These are phyloP conservation scores for Globisporangium takayamanum DNA, from an alignment of 352 stramenopile genomes.

Conservation along the genomic window DNA sequence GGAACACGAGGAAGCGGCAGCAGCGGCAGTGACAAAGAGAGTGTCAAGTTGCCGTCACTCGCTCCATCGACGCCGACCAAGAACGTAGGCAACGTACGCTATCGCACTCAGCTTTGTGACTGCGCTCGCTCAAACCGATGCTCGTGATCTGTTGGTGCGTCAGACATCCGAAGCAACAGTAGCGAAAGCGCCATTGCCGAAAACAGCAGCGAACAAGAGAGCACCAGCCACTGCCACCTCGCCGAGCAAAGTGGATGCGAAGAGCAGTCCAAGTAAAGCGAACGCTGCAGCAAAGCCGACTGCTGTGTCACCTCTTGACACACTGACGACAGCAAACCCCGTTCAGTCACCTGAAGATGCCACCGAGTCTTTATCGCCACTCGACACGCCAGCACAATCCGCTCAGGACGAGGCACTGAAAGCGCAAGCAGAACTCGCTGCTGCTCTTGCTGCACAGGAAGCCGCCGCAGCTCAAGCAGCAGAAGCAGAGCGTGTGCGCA, in stretches of 20 bases:
- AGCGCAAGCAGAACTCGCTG: neutral
- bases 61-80: conserved; percentile 21
- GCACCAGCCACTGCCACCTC: neutral
- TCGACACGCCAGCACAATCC: too few relatives aligned
- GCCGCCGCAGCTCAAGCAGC: conserved; percentile 1
- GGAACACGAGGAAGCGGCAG: neutral
- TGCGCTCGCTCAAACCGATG: neutral
- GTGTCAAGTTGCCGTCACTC: conserved; percentile 40
- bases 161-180: too few relatives aligned
- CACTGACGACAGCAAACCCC: neutral
- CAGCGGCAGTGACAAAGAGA: conserved; percentile 20
- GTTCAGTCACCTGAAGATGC: too few relatives aligned
- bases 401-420: neutral
- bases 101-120: neutral
- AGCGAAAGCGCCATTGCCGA: neutral
- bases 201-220: neutral
- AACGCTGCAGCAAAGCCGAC: neutral
- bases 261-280: neutral
- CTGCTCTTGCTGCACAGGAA: neutral
- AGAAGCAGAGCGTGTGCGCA: conserved; percentile 29
- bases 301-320: neutral
- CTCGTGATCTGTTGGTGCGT: neutral
- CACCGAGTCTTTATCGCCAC: too few relatives aligned
- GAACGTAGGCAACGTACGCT: conserved; percentile 16
- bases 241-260: conserved; percentile 1